Percentiles rank a stretch among this genome's conserved stretches.
phyloP scores from a whole-genome alignment of 2,329 filamentous ascomycete species.

The Ophiocordyceps camponoti-rufipedis region DNA sequence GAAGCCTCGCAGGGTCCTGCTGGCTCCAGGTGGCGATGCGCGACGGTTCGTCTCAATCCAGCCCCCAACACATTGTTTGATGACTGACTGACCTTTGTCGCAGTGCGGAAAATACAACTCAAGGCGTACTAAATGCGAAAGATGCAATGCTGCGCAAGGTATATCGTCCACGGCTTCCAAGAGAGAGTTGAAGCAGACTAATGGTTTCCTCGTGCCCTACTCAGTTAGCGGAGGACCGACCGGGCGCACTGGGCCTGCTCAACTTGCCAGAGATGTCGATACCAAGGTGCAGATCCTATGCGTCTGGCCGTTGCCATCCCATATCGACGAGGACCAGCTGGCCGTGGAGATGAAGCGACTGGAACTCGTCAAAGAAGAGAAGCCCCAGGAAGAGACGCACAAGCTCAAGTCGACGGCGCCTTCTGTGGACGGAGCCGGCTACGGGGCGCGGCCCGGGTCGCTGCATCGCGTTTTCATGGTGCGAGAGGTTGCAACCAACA shows the following conservation, averaged over 20 bases:
- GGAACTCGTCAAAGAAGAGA: slow-evolving; percentile 40
- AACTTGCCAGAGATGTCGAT: slow-evolving; percentile 30
- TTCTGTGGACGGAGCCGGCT: slow-evolving; percentile 34
- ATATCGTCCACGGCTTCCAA: background rate
- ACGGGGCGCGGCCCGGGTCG: slow-evolving; percentile 57
- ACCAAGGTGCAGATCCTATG: slow-evolving; percentile 59
- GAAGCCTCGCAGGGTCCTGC: slow-evolving; percentile 8
- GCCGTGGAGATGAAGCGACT: slow-evolving; percentile 58
- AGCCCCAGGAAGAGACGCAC: slow-evolving; percentile 22
- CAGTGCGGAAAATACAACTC: slow-evolving; percentile 23
- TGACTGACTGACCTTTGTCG: background rate
- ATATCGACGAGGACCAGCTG: slow-evolving; percentile 54
- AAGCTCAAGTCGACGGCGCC: slow-evolving; percentile 43
- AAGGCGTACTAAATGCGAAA: slow-evolving; percentile 18
- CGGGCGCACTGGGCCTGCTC: slow-evolving; percentile 27
- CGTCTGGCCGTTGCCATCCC: slow-evolving; percentile 50
- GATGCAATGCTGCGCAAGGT: slow-evolving; percentile 16
- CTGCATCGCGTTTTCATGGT: slow-evolving; percentile 61
- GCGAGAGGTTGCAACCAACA: slow-evolving; percentile 50
- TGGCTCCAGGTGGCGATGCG: slow-evolving; percentile 17
- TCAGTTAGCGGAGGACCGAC: slow-evolving; percentile 12
- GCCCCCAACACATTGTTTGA: too few species aligned
- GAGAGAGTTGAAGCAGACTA: background rate
- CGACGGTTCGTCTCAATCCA: slow-evolving; percentile 10
- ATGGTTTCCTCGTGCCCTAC: background rate